Evolutionary conservation across 371 early-diverging fungal genomes (phyloP).

Genomic region (Mucor mucedo): DNA sequence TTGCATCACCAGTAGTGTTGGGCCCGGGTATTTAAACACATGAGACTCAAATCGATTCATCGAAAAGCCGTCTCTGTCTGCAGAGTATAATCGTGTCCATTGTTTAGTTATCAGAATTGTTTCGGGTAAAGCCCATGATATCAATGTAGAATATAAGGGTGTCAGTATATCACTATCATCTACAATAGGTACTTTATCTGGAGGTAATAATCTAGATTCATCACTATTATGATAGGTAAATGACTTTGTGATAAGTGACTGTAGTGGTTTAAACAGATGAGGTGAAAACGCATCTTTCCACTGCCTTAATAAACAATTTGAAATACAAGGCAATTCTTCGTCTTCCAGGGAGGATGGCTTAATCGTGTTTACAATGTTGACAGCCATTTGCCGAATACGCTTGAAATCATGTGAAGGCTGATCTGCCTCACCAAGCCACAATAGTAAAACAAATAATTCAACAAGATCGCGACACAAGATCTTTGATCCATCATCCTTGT

Average conservation of each 20-base stretch:
- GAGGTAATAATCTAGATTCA: constrained; percentile 8
- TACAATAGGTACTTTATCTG: constrained; percentile 31
- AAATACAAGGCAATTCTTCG: constrained; percentile 23
- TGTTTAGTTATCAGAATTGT: constrained; percentile 28
- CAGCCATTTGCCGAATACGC: constrained; percentile 6
- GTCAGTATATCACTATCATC: constrained; percentile 46
- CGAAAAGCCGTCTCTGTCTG: constrained; percentile 63
- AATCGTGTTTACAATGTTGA: constrained; percentile 16
- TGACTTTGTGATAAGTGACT: constrained; percentile 53
- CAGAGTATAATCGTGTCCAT: constrained; percentile 60
- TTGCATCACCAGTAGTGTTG: constrained; percentile 59
- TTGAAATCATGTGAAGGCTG: constrained; percentile 8
- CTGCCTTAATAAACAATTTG: constrained; percentile 27
- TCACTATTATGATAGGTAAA: constrained; percentile 38
- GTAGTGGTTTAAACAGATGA: constrained; percentile 49
- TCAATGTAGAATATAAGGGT: constrained; percentile 40
- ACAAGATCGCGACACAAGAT: constrained; percentile 41
- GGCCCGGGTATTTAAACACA: constrained; percentile 71
- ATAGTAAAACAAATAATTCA: constrained; percentile 32
- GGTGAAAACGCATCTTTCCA: constrained; percentile 58
- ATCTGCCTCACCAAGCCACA: constrained; percentile 48
- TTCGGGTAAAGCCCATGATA: constrained; percentile 58
- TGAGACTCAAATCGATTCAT: constrained; percentile 70
- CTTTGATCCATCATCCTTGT: constrained; percentile 15
- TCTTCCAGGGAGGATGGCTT: constrained; percentile 4